A percentile compares a stretch with the other conserved stretches of the same genome.
These are phyloP conservation scores for Calocera viscosa DNA, from an alignment of 768 basidiomycete genomes.

Conservation along the genomic window DNA sequence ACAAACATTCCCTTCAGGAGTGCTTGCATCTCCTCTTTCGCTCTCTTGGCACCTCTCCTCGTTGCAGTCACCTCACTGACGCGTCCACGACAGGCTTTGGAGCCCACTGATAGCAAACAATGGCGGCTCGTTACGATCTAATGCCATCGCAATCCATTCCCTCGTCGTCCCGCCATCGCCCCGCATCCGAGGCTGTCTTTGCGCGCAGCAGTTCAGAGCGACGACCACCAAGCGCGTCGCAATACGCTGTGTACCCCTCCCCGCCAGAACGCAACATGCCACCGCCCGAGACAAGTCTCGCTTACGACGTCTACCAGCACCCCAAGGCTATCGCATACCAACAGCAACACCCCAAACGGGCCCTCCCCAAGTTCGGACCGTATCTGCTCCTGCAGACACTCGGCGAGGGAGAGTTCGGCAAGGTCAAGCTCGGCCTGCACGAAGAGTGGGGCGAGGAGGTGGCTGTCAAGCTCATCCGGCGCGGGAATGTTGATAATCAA, in stretches of 20 bases:
- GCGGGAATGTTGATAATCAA: constrained; percentile 78
- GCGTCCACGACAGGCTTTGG: background rate
- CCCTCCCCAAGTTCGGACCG: constrained; percentile 87
- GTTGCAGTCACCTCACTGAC: background rate
- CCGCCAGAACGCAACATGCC: background rate
- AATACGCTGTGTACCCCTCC: background rate
- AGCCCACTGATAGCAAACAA: background rate
- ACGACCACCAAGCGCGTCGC: background rate
- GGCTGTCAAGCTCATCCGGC: constrained; percentile 92
- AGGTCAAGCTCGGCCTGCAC: constrained; percentile 96
- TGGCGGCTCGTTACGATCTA: background rate
- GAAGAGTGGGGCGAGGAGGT: constrained; percentile 91
- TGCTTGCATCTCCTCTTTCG: background rate
- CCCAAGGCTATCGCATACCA: constrained; percentile 76
- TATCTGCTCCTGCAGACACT: constrained; percentile 91
- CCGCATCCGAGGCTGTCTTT: constrained; percentile 1
- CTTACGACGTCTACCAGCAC: constrained; percentile 60
- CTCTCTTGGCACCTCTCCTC: background rate
- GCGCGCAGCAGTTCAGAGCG: background rate
- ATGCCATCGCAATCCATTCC: background rate
- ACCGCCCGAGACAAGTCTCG: background rate
- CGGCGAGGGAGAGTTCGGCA: constrained; percentile 97
- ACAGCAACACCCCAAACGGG: constrained; percentile 68
- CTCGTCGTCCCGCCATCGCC: background rate
- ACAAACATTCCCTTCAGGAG: background rate